Evolutionary conservation across 1,284 basidiomycete species (phyloP), one percentile per base, ranked within the genome.

Genomic region (Microbotryomycetes sp.): DNA sequence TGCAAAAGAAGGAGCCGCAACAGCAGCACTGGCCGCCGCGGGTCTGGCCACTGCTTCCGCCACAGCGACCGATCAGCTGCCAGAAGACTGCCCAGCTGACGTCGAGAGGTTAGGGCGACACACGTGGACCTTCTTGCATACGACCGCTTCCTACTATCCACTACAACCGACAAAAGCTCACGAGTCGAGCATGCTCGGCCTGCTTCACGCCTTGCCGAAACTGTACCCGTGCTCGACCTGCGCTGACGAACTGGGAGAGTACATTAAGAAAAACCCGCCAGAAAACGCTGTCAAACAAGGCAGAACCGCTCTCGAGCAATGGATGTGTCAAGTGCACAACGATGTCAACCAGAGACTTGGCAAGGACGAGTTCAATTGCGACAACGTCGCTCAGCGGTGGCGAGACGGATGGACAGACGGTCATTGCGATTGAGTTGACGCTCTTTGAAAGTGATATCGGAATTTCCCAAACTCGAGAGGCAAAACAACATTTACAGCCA

Each of bases 41-140:
- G 57, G 51, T n/a, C 29, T 52, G 11, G 52, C 64, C n/a, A 7
- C 54, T 45, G 67, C 68, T 46, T 60, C 69, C 16, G 56, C 66
- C 9, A 57, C 55, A 6, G 41, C 60, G 30, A 48, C 49, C 16
- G 77, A 80, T n/a, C 72, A 72, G n/a, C 80, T 79, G 50, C 82
- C 83, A 2, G 77, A 78, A 26, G 78, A 88, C 64, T 96, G 92
- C 72, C 92, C 92, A 13, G 84, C 90, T 0, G 91, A 96, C 75
- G 85, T 86, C 49, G 88, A 91, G 70, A 80, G 83, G 59, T 84
- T 97, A 46, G 92, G 92, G 5, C 83, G 85, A 54, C 86, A 92
- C 52, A 94, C 92, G 3, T 97, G 92, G 92, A 88, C 91, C 21
- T 96, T 97, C 81, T 80, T 97, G 41, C 92, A 97, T 74, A 86